These are phyloP conservation scores for Sideroxylon spinosum DNA, from an alignment of 179 eudicot genomes.

Conservation along the genomic window DNA sequence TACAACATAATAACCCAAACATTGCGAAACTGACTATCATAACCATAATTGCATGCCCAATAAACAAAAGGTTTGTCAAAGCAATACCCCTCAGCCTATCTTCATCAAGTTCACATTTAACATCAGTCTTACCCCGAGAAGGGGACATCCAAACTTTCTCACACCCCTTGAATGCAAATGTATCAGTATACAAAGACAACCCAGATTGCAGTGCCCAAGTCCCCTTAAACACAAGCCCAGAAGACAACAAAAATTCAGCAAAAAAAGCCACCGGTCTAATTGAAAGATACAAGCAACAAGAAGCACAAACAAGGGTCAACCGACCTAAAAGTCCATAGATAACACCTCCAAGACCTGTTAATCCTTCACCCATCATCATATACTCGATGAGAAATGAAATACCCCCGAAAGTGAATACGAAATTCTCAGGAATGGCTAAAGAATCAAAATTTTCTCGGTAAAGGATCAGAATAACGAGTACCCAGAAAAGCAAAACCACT, in stretches of 20 bases:
- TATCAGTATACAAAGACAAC: constrained; percentile 38
- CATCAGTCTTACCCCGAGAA: constrained; percentile 21
- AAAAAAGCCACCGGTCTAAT: constrained; percentile 53
- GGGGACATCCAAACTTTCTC: constrained; percentile 12
- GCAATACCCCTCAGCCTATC: constrained; percentile 67
- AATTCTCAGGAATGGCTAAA: constrained; percentile 40
- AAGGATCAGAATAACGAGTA: constrained; percentile 45
- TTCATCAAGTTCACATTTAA: constrained; percentile 65
- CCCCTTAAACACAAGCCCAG: constrained; percentile 68
- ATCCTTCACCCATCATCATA: constrained; percentile 45
- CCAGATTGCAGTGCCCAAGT: constrained; percentile 85
- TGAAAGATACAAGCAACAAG: constrained; percentile 61
- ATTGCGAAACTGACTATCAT: constrained; percentile 40
- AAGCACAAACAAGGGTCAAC: constrained; percentile 61
- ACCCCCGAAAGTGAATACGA: constrained; percentile 44
- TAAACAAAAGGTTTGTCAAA: constrained; percentile 63
- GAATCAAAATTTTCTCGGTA: constrained; percentile 38
- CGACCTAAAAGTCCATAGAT: constrained; percentile 45
- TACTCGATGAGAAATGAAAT: constrained; percentile 55
- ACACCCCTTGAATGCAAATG: constrained; percentile 22
- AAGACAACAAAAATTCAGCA: constrained; percentile 63
- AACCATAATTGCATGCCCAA: constrained; percentile 58
- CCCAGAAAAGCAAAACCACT: constrained; percentile 71
- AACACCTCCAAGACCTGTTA: constrained; percentile 45
- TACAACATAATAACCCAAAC: constrained; percentile 44